Evolutionary conservation across 345 rosid genomes (phyloP), one percentile per base, ranked within the genome.

Genomic region (Rhodamnia rubescens): DNA sequence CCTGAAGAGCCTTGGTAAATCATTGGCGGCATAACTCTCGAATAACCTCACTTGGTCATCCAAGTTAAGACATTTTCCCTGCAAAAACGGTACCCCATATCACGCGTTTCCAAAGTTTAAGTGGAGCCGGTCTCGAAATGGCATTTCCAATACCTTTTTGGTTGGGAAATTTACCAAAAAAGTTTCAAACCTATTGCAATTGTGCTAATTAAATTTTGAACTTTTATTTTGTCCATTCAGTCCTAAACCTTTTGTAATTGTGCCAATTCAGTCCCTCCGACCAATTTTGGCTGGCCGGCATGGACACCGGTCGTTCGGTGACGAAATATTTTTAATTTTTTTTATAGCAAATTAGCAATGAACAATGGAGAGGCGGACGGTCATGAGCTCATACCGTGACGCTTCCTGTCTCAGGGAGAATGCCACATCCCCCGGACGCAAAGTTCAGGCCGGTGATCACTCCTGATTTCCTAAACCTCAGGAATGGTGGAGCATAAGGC

Each of bases 381-480:
- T 18, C 14, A 85, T 24, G 29, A 24, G 53, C 18, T 24, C 58
- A 86, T 93, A 93, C 93, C 11, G 7, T 4, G 2, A 0, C 0
- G 32, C 54, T 81, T 85, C 94, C 93, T 6, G 93, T 89, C 83
- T 88, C 83, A 3, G 91, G 87, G 74, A 92, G 94, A 84, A 92
- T 90, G 57, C 92, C 94, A 26, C 93, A 92, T 27, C 87, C 22
- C 9, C 85, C 92, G 7, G 94, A 93, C n/a, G 95, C 95, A 81
- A 89, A 93, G 82, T 93, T 92, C 81, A 92, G 54, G 8, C 93
- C 93, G 1, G 92, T 88, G 69, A 83, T 44, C 7, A 86, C 55
- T 3, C 14, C 47, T 2, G 87, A 59, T 14, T 4, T 50, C 27
- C 84, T 61, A 6, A 56, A 24, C 1, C 89, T 84, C 74, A 91